Conservation (phyloP, 495 filamentous ascomycete genomes). For the Baudoinia panamericana region DNA sequence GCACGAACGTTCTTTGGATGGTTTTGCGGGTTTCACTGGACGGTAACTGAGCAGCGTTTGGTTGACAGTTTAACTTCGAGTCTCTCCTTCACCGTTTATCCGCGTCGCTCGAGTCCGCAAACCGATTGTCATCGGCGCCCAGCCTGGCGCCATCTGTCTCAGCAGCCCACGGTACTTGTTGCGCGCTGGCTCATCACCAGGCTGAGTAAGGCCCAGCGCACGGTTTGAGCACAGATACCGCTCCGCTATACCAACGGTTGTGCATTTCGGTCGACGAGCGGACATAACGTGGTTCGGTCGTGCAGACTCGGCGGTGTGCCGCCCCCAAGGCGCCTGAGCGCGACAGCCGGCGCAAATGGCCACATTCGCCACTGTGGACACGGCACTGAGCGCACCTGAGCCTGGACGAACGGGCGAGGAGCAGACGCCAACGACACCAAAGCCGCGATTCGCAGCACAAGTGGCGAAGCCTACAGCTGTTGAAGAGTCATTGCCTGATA, state of each 20-base stretch:
- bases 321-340: constrained; percentile 3
- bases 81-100: constrained; percentile 20
- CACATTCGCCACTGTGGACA: constrained; percentile 67
- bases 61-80: constrained; percentile 8
- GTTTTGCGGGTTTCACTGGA: no score
- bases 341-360: constrained; percentile 30
- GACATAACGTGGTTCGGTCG: no score
- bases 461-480: constrained; percentile 26
- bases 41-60: neutral
- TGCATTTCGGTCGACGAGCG: no score
- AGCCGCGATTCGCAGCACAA: constrained; percentile 33
- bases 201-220: no score
- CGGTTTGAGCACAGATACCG: no score
- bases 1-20: no score
- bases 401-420: constrained; percentile 42
- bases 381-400: constrained; percentile 38
- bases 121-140: no score
- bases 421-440: constrained; percentile 51
- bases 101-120: neutral
- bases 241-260: no score
- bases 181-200: no score
- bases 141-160: no score
- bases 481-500: constrained; percentile 35
- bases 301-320: constrained; percentile 5
- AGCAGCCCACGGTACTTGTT: no score